Evolutionary conservation across 768 basidiomycete species (phyloP).

Genomic region (Russula brevipes): DNA sequence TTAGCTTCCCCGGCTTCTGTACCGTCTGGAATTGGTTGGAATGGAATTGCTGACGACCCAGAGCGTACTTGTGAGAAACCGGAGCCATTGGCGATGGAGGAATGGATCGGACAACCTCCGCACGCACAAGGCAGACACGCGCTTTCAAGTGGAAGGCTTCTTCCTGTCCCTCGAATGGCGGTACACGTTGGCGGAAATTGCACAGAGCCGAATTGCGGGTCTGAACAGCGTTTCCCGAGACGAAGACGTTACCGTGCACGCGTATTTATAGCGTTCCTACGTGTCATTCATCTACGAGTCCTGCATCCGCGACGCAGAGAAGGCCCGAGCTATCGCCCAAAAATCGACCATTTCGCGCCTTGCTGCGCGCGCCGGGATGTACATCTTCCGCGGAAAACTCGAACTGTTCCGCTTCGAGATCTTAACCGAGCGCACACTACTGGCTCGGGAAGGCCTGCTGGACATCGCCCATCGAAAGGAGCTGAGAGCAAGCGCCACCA

Average conservation of each 20-base stretch:
- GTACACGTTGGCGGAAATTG: constrained; percentile 32
- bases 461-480: not conserved
- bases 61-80: constrained; percentile 26
- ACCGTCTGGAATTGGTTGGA: constrained; percentile 30
- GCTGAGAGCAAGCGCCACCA: not conserved
- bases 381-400: constrained; percentile 28
- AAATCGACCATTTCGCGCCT: constrained; percentile 31
- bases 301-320: constrained; percentile 29
- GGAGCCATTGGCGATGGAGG: constrained; percentile 29
- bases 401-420: constrained; percentile 29
- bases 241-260: constrained; percentile 11
- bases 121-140: constrained; percentile 35
- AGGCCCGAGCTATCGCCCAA: constrained; percentile 27
- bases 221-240: constrained; percentile 13
- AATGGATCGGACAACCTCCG: constrained; percentile 33
- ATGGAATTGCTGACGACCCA: constrained; percentile 25
- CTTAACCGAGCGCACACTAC: constrained; percentile 15
- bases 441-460: constrained; percentile 2
- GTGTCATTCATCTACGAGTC: constrained; percentile 28
- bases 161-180: constrained; percentile 36
- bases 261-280: constrained; percentile 26
- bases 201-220: constrained; percentile 27
- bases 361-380: constrained; percentile 26
- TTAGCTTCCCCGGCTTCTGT: constrained; percentile 21
- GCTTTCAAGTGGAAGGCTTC: constrained; percentile 35